Evolutionary conservation across 1,284 basidiomycete species (phyloP), one percentile per base, ranked within the genome.

Genomic region (Austropuccinia psidii): DNA sequence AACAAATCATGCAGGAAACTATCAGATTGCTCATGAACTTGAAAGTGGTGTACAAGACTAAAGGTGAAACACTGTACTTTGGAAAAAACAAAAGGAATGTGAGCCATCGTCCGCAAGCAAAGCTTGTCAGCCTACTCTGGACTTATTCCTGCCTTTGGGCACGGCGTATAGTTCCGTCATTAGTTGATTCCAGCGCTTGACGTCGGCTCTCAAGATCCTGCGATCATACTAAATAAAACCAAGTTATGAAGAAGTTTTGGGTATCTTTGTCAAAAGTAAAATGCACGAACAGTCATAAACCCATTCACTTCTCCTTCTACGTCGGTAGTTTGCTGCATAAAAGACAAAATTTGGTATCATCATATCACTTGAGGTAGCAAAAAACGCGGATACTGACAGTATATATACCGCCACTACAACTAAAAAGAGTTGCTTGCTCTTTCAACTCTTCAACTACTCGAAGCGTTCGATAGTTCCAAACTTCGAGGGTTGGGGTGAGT

Each of bases 241-340:
- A 39, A 39, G 62, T n/a, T 31, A 13, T 29, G 8, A 41, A 39
- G 21, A 6, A 4, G 4, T 21, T 29, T 4, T 7, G 49, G 35
- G 31, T 21, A 21, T 11, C 27, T 17, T 35, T 9, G 39, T n/a
- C 17, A n/a, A n/a, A 27, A 68, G 15, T 50, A 47, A 50, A 47
- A 45, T 52, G 43, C 33, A 35, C 35, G 31, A 52, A 72, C 69
- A 9, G 69, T 72, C 11, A 72, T 24, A 5, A 72, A 35, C 29
- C 69, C 69, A 35, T 72, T 72, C 6, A 61, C 54, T 61, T 72
- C 69, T 27, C 27, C 69, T 35, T 72, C 69, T 3, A 72, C 69
- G 45, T 72, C 69, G 13, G 69, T 72, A 4, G 69, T 72, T 72
- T 72, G 69, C 69, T 72, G 29, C 29, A 8, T 37, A 29, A 39